These are phyloP conservation scores for Venturia pyrina DNA, from an alignment of 2,329 filamentous ascomycete species.

Conservation along the genomic window DNA sequence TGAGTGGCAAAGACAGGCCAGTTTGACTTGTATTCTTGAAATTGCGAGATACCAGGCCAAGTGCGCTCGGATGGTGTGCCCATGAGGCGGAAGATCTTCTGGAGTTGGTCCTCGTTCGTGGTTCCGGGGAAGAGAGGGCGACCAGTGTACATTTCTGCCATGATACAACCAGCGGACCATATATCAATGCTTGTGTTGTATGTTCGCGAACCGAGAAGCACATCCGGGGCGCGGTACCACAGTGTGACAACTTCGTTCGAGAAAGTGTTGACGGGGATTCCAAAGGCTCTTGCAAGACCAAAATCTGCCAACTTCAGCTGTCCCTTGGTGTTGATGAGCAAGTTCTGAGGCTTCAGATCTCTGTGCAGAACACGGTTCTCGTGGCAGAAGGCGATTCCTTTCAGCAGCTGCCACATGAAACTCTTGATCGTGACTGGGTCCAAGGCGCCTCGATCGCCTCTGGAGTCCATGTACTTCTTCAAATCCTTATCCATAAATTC, in stretches of 20 bases:
- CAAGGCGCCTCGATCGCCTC: conserved; percentile 79
- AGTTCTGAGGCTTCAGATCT: conserved; percentile 91
- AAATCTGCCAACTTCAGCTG: conserved; percentile 91
- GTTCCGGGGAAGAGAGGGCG: conserved; percentile 93
- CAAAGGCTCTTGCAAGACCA: conserved; percentile 85
- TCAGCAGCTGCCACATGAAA: conserved; percentile 96
- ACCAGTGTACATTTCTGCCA: conserved; percentile 99
- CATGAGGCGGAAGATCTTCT: conserved; percentile 98
- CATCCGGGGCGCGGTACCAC: conserved; percentile 95
- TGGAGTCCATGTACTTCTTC: conserved; percentile 96
- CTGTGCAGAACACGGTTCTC: conserved; percentile 93
- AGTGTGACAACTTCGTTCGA: conserved; percentile 96
- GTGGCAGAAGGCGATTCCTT: conserved; percentile 96
- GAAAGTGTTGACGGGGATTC: conserved; percentile 96
- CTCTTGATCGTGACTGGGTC: conserved; percentile 91
- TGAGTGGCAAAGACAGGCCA: conserved; percentile 94
- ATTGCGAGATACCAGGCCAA: conserved; percentile 90
- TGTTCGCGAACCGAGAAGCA: conserved; percentile 83
- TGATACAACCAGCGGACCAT: conserved; percentile 98
- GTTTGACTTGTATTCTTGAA: conserved; percentile 94
- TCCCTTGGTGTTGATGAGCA: conserved; percentile 87
- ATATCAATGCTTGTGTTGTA: conserved; percentile 99
- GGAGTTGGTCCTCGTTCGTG: conserved; percentile 93
- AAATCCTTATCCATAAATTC: conserved; percentile 98
- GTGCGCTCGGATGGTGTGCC: conserved; percentile 90